Evolutionary conservation across 441 rosid genomes (phyloP).

Genomic region (Populus tomentosa): DNA sequence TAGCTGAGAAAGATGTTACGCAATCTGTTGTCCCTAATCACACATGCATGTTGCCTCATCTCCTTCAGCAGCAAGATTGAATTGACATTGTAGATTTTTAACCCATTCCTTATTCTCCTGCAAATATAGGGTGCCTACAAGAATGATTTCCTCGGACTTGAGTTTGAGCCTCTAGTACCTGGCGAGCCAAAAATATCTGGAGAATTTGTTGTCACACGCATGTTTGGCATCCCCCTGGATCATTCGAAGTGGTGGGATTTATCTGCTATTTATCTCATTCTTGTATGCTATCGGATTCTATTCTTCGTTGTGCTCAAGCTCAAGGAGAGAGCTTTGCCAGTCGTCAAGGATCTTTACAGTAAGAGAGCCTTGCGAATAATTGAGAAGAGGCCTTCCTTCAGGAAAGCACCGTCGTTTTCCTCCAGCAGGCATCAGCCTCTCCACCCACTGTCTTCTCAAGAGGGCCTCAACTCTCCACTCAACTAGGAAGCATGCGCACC

Average conservation of each 20-base stretch:
- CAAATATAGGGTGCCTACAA: slow-evolving; percentile 74
- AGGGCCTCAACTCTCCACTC: slow-evolving; percentile 81
- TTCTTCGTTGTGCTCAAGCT: slow-evolving; percentile 80
- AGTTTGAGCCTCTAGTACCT: slow-evolving; percentile 58
- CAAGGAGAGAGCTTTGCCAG: slow-evolving; percentile 71
- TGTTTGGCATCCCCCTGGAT: slow-evolving; percentile 50
- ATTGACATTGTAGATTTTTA: not conserved
- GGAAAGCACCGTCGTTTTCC: slow-evolving; percentile 43
- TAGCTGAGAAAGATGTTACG: not conserved
- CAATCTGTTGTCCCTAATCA: not conserved
- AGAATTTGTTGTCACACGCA: slow-evolving; percentile 43
- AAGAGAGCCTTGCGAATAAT: slow-evolving; percentile 60
- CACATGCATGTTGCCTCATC: not conserved
- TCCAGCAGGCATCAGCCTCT: slow-evolving; percentile 69
- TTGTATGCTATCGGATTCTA: slow-evolving; percentile 58
- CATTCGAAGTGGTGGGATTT: slow-evolving; percentile 95
- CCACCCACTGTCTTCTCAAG: slow-evolving; percentile 75
- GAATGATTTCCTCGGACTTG: slow-evolving; percentile 78
- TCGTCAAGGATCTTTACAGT: slow-evolving; percentile 53
- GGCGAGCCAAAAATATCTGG: slow-evolving; percentile 62
- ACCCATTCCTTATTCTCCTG: not conserved
- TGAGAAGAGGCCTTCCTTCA: slow-evolving; percentile 70
- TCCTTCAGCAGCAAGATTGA: too few relatives aligned
- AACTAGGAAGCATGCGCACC: slow-evolving; percentile 21
- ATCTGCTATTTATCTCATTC: slow-evolving; percentile 50